Evolutionary conservation across 306 rosid genomes (phyloP).

Genomic region (Herpetospermum pedunculosum): DNA sequence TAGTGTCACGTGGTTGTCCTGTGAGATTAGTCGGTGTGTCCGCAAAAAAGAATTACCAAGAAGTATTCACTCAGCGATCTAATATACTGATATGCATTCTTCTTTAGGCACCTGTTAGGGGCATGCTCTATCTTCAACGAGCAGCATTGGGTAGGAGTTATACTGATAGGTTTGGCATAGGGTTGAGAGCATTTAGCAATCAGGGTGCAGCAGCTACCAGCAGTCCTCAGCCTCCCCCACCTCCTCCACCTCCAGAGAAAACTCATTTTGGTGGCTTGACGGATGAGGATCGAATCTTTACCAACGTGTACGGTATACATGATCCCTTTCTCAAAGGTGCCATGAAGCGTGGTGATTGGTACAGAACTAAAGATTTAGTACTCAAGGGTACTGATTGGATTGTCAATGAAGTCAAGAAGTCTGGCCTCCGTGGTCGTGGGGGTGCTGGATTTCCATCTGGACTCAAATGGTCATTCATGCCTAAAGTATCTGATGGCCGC

Average conservation of each 20-base stretch:
- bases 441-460: constrained; percentile 99
- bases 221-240: constrained; percentile 74
- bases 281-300: constrained; percentile 95
- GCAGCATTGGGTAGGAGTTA: constrained; percentile 31
- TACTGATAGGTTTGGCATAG: constrained; percentile 33
- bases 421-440: constrained; percentile 98
- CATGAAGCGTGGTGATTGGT: constrained; percentile 94
- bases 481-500: constrained; percentile 96
- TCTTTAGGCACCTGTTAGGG: constrained; percentile 57
- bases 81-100: not conserved
- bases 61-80: not conserved
- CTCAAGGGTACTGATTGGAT: constrained; percentile 94
- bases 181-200: constrained; percentile 63
- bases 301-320: constrained; percentile 84
- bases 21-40: too few species aligned
- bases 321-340: constrained; percentile 98
- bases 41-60: not conserved
- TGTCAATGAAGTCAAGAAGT: constrained; percentile 92
- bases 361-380: constrained; percentile 83
- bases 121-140: constrained; percentile 47
- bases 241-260: constrained; percentile 83
- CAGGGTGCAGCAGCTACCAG: constrained; percentile 51
- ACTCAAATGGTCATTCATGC: constrained; percentile 99
- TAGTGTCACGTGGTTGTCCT: too few species aligned
- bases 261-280: constrained; percentile 95